Percentiles rank a stretch among this genome's conserved stretches.
Conservation (phyloP, 2,329 filamentous ascomycete species). For the Coniella lustricola region DNA sequence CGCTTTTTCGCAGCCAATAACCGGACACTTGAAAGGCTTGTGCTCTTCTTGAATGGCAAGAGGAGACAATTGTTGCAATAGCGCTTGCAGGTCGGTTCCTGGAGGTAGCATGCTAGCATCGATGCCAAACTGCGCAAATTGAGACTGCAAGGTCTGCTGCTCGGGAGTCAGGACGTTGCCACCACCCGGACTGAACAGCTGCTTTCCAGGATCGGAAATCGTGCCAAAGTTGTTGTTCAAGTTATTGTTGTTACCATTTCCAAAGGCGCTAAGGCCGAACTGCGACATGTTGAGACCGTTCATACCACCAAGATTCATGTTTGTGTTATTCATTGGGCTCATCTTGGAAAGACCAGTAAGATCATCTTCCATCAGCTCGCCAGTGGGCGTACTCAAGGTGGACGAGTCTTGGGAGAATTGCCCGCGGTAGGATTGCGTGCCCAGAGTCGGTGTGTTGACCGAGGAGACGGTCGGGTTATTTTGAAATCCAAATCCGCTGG, state of each 20-base stretch:
- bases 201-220: slow-evolving; percentile 93
- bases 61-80: slow-evolving; percentile 52
- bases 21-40: slow-evolving; percentile 95
- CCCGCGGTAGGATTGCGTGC: slow-evolving; percentile 63
- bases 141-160: slow-evolving; percentile 58
- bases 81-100: slow-evolving; percentile 61
- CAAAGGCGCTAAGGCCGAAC: slow-evolving; percentile 42
- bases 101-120: slow-evolving; percentile 68
- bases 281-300: slow-evolving; percentile 36
- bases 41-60: slow-evolving; percentile 77
- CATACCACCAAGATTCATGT: slow-evolving; percentile 41
- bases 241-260: slow-evolving; percentile 34
- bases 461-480: slow-evolving; percentile 96
- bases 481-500: slow-evolving; percentile 70
- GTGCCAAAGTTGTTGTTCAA: slow-evolving; percentile 43
- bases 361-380: slow-evolving; percentile 66
- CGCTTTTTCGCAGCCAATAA: slow-evolving; percentile 97
- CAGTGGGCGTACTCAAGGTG: slow-evolving; percentile 46
- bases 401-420: slow-evolving; percentile 36
- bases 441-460: slow-evolving; percentile 88
- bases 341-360: slow-evolving; percentile 54
- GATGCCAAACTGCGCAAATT: slow-evolving; percentile 65
- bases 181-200: slow-evolving; percentile 79
- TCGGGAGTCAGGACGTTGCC: slow-evolving; percentile 52
- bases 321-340: slow-evolving; percentile 41